Evolutionary conservation across 805 yeast species (phyloP).

Genomic region (Tetrapisispora pingtungensis): DNA sequence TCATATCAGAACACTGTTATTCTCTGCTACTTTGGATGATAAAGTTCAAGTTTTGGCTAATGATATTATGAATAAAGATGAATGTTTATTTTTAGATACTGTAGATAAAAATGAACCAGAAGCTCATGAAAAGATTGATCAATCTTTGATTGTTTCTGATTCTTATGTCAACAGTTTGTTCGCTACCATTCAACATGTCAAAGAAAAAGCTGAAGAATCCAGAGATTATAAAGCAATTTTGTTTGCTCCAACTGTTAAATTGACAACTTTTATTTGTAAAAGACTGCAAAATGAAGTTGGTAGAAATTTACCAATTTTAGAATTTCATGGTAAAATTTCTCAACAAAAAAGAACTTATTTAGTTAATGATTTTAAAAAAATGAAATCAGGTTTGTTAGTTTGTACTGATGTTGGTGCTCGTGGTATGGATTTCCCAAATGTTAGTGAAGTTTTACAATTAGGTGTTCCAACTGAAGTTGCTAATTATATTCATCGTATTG

Average conservation of each 20-base stretch:
- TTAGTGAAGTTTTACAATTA: conserved; percentile 74
- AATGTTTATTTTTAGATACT: conserved; percentile 59
- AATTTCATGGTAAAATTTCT: conserved; percentile 65
- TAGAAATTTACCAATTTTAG: conserved; percentile 26
- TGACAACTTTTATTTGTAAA: conserved; percentile 48
- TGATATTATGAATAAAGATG: conserved; percentile 40
- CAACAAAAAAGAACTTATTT: conserved; percentile 58
- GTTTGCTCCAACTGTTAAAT: conserved; percentile 68
- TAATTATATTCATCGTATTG: conserved; percentile 87
- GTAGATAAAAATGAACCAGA: conserved; percentile 66
- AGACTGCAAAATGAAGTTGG: conserved; percentile 30
- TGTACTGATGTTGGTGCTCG: conserved; percentile 93
- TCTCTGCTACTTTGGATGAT: conserved; percentile 79
- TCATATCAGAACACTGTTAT: conserved; percentile 56
- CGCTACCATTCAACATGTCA: conserved; percentile 45
- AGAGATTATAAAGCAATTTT: conserved; percentile 64
- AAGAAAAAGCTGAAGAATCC: conserved; percentile 30
- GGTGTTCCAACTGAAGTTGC: conserved; percentile 66
- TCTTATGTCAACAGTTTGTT: conserved; percentile 48
- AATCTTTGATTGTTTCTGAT: conserved; percentile 47
- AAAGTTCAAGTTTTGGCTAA: conserved; percentile 59
- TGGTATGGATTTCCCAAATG: conserved; percentile 91
- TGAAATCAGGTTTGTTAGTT: conserved; percentile 48
- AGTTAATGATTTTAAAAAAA: conserved; percentile 43
- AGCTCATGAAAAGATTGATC: conserved; percentile 68